phyloP scores from a whole-genome alignment of 345 rosid genomes.

The Arabidopsis thaliana region TAIR10.1 NC_003070.9:7770501-7771000 shows the following conservation, averaged over 20 bases:
- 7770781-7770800: not conserved
- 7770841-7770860: not conserved
- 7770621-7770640: slow-evolving; percentile 18
- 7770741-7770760: not conserved
- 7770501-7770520: slow-evolving; percentile 27
- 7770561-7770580: slow-evolving; percentile 13
- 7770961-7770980: not conserved
- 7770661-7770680: not conserved
- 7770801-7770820: not conserved
- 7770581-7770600: slow-evolving; percentile 16
- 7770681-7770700: slow-evolving; percentile 25
- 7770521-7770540: slow-evolving; percentile 32
- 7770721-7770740: slow-evolving; percentile 9
- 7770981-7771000: slow-evolving; percentile 11
- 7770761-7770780: not conserved
- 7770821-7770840: not conserved
- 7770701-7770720: slow-evolving; percentile 40
- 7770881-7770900: slow-evolving; percentile 3
- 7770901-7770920: not conserved
- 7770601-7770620: slow-evolving; percentile 37
- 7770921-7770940: not conserved
- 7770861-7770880: not conserved
- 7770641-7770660: slow-evolving; percentile 9
- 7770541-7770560: slow-evolving; percentile 40
- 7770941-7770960: not conserved